phyloP scores from a whole-genome alignment of 495 filamentous ascomycete species.

The Penicillium odoratum region DNA sequence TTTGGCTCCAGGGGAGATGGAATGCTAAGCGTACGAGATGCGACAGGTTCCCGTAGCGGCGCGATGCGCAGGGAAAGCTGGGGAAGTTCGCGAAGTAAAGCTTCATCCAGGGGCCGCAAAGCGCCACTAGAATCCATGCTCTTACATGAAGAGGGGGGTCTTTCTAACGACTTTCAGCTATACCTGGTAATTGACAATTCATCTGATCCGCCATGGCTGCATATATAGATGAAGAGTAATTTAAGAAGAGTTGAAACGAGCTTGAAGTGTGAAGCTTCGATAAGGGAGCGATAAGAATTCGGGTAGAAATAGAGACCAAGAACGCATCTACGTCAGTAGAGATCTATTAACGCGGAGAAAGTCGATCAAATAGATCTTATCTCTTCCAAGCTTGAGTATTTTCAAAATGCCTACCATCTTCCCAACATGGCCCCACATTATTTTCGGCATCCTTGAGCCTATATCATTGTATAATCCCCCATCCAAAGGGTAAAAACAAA shows the following conservation, averaged over 20 bases:
- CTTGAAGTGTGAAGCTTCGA: slow-evolving; percentile 13
- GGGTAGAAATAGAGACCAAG: slow-evolving; percentile 12
- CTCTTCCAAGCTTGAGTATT: background rate
- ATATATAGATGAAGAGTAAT: background rate
- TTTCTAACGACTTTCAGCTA: slow-evolving; percentile 13
- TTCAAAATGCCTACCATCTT: slow-evolving; percentile 38
- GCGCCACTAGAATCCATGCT: slow-evolving; percentile 38
- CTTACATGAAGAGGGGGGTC: slow-evolving; percentile 2
- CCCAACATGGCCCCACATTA: slow-evolving; percentile 42
- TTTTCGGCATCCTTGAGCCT: slow-evolving; percentile 62
- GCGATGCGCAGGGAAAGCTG: slow-evolving; percentile 50
- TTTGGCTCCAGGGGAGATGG: slow-evolving; percentile 51
- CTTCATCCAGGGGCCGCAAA: slow-evolving; percentile 42
- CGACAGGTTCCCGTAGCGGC: slow-evolving; percentile 49
- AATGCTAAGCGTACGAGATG: slow-evolving; percentile 42
- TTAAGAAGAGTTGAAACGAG: background rate
- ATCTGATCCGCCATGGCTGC: slow-evolving; percentile 12
- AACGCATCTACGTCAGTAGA: slow-evolving; percentile 18
- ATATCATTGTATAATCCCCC: slow-evolving; percentile 57
- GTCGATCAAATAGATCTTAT: background rate
- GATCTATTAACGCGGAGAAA: background rate
- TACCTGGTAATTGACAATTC: slow-evolving; percentile 6
- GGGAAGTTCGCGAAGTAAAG: slow-evolving; percentile 45
- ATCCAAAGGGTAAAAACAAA: slow-evolving; percentile 5
- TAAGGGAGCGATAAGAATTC: slow-evolving; percentile 18